Evolutionary conservation across 2,329 filamentous ascomycete genomes (phyloP).

Genomic region (Penicillium corylophilum): DNA sequence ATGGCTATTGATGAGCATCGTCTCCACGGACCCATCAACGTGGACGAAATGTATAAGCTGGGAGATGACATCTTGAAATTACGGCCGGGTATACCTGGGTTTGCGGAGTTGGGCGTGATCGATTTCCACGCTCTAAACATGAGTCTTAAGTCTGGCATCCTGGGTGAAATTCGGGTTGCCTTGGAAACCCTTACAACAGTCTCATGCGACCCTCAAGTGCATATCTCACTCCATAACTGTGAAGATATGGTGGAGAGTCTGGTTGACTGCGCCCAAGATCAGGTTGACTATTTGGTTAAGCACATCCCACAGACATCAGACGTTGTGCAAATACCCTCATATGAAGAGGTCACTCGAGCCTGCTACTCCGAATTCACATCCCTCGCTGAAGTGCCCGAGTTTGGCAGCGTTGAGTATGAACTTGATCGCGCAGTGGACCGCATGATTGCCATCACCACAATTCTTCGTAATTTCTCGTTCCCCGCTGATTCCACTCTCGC

Average conservation of each 20-base stretch:
- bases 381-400: constrained; percentile 69
- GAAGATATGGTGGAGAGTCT: constrained; percentile 87
- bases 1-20: constrained; percentile 50
- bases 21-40: constrained; percentile 70
- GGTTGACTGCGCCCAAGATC: constrained; percentile 86
- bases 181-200: constrained; percentile 78
- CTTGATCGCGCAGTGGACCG: constrained; percentile 83
- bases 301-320: constrained; percentile 83
- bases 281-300: constrained; percentile 80
- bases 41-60: constrained; percentile 63
- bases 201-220: constrained; percentile 62
- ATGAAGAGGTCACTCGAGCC: constrained; percentile 83
- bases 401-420: constrained; percentile 76
- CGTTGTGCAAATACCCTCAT: constrained; percentile 75
- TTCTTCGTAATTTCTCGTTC: constrained; percentile 90
- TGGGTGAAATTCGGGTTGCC: constrained; percentile 84
- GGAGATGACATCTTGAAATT: constrained; percentile 65
- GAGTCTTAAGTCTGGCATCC: constrained; percentile 85
- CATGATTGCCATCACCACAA: constrained; percentile 85
- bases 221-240: constrained; percentile 70
- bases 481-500: constrained; percentile 69
- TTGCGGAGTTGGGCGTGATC: constrained; percentile 79
- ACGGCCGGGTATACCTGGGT: constrained; percentile 71
- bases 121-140: constrained; percentile 88
- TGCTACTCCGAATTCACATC: constrained; percentile 71